Evolutionary conservation across 495 filamentous ascomycete genomes (phyloP), one percentile per base, ranked within the genome.

Genomic region (Apiosordaria backusii): DNA sequence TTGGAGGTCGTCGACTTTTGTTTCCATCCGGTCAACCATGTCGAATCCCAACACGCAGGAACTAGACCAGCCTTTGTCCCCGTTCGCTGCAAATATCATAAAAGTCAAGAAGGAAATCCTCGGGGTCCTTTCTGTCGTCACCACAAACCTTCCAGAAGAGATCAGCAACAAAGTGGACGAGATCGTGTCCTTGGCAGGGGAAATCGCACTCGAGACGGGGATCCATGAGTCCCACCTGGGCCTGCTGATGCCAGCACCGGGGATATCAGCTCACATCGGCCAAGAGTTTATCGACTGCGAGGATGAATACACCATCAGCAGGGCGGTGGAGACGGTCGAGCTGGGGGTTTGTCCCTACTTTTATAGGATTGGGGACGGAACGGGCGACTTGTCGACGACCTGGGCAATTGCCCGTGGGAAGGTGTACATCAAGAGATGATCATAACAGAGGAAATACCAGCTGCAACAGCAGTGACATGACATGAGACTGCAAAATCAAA

Each of bases 1-100:
- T 18, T 74, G 72, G 72, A 70, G 72, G 15, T 72, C 70, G 16
- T 61, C 70, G 5, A 71, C 71, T 15, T 72, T 75, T 27, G 62
- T 64, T 25, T 67, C 63, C 24, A 65, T 72, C 45, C 4, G 60
- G 58, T 27, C 67, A 22, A 58, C 26, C 18, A 50, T 71, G 16
- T 13, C 16, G 60, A 53, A 6, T 61, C 1, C 6, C 60, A 50
- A 4, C 9, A 54, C 16, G 16, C 9, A 13, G 22, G 10, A 29
- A 4, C 15, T 7, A 15, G 45, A 19, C 62, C 50, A 26, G n/a
- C n/a, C n/a, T n/a, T n/a, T 58, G 13, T 65, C 52, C 3, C 60
- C 35, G 9, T 65, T 45, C 52, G 25, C 4, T 4, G 55, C 26
- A 4, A 69, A 72, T 54, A 50, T 19, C 13, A 16, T 16, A 29